Evolutionary conservation across 257 asterid genomes (phyloP).

Genomic region (Sherardia arvensis): DNA sequence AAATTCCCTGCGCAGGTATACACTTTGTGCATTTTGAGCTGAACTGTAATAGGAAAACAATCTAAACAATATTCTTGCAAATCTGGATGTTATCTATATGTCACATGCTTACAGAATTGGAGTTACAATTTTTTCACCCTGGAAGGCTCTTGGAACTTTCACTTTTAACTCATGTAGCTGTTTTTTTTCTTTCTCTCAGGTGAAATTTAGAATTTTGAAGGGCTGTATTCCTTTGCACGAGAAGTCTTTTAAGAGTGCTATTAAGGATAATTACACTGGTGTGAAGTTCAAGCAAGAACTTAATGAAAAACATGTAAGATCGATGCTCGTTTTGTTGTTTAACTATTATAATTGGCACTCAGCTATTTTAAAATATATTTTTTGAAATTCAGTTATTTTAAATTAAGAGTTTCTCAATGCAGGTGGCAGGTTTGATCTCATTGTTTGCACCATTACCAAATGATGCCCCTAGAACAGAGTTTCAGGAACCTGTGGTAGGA

Average conservation of each 20-base stretch:
- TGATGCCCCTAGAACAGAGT: slow-evolving; percentile 6
- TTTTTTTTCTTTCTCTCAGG: slow-evolving; percentile 35
- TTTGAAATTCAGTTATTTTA: slow-evolving; percentile 3
- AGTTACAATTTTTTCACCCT: no score
- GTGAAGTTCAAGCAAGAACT: slow-evolving; percentile 67
- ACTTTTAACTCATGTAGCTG: slow-evolving; percentile 13
- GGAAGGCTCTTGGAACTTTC: not conserved
- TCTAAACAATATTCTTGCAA: not conserved
- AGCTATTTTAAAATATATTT: slow-evolving; percentile 1
- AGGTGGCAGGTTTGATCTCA: slow-evolving; percentile 48
- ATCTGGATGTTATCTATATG: not conserved
- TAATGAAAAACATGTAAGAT: slow-evolving; percentile 46
- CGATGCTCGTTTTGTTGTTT: slow-evolving; percentile 3
- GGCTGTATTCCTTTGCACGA: slow-evolving; percentile 71
- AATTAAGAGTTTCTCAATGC: slow-evolving; percentile 7
- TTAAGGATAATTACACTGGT: slow-evolving; percentile 52
- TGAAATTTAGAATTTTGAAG: slow-evolving; percentile 47
- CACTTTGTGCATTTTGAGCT: not conserved
- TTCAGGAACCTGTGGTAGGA: not conserved
- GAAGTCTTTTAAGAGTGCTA: slow-evolving; percentile 36
- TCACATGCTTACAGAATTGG: not conserved
- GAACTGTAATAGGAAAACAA: not conserved
- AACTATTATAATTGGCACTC: slow-evolving; percentile 3
- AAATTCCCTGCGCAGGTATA: slow-evolving; percentile 79
- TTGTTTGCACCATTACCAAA: slow-evolving; percentile 31